Base-by-base conservation (phyloP, 305 asterid species). In the Rubia occidens region DNA sequence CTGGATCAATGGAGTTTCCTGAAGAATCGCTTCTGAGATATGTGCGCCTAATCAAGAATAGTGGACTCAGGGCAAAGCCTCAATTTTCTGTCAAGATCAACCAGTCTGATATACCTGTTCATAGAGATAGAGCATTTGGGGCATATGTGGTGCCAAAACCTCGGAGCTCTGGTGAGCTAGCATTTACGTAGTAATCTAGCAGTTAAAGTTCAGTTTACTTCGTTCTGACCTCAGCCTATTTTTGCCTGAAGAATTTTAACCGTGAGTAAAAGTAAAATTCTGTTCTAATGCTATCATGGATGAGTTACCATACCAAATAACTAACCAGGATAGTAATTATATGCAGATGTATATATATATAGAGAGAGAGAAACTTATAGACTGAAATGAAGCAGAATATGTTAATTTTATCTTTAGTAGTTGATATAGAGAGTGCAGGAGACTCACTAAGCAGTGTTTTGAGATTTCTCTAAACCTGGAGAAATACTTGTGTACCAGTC, bases 11-110 rank as follows among this genome's bases (percentile, higher is more conserved):
- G 64, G 97, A 85, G 69, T 71, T 87, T 20, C 86, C 96, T 71
- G 97, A 90, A 77, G 97, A 90, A 75, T 80, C 83, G 35, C 85
- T 90, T 44, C 64, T 88, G 80, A 87, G 97, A 84, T 90, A 86
- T 80, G 89, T 90, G 76, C 82, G 97, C 80, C 78, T 83, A 78
- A 87, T 85, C 47, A 90, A 90, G 87, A 84, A 80, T 21, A 83
- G 83, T 35, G 96, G 97, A 60, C 92, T 90, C 66, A 80, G 82
- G 80, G 96, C 86, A n/a, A 88, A 83, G 84, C 96, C 97, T 66
- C 79, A 85, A 67, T 88, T 88, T 83, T 78, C 96, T 40, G 85
- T 88, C 32, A 88, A 84, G 75, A 79, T 87, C 80, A 85, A 83
- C 70, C 84, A 87, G 82, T 87, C 95, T 6, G 97, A 90, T 76